A percentile compares a stretch with the other conserved stretches of the same genome.
Evolutionary conservation across 352 stramenopile species (phyloP).

Genomic region (Phytopythium kandeliae): DNA sequence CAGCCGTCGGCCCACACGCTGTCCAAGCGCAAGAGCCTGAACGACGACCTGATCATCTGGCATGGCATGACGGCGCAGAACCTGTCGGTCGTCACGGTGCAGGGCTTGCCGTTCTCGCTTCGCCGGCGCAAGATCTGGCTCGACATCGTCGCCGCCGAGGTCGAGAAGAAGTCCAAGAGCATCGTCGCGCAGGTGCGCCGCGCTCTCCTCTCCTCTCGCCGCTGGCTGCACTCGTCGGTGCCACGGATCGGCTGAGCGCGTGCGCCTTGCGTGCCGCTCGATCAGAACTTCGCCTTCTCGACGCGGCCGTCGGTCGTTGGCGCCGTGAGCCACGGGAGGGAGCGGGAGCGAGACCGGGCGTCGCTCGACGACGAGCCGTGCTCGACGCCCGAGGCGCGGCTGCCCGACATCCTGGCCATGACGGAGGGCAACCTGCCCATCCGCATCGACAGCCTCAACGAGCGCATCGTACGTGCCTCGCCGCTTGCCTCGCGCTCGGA

Average conservation of each 20-base stretch:
- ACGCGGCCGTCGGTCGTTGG: neutral
- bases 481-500: no score
- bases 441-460: conserved; percentile 28
- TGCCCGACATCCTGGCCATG: conserved; percentile 23
- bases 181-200: conserved; percentile 31
- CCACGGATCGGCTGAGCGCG: no score
- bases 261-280: no score
- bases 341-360: neutral
- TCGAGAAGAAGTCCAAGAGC: conserved; percentile 32
- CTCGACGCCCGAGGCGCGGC: conserved; percentile 15
- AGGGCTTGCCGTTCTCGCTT: conserved; percentile 28
- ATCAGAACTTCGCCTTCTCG: neutral
- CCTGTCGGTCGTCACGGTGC: conserved; percentile 26
- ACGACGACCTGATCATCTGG: conserved; percentile 43
- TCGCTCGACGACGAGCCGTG: neutral
- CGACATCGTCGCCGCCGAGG: conserved; percentile 23
- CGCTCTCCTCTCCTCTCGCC: no score
- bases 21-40: conserved; percentile 44
- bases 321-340: neutral
- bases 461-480: conserved; percentile 21
- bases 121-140: conserved; percentile 43
- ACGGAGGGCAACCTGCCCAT: conserved; percentile 21
- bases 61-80: conserved; percentile 49
- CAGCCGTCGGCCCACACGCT: conserved; percentile 30
- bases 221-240: no score